Percentiles rank a stretch among this genome's conserved stretches.
Conservation (phyloP, 768 basidiomycete species). For the Hemileccinum rubropunctum region DNA sequence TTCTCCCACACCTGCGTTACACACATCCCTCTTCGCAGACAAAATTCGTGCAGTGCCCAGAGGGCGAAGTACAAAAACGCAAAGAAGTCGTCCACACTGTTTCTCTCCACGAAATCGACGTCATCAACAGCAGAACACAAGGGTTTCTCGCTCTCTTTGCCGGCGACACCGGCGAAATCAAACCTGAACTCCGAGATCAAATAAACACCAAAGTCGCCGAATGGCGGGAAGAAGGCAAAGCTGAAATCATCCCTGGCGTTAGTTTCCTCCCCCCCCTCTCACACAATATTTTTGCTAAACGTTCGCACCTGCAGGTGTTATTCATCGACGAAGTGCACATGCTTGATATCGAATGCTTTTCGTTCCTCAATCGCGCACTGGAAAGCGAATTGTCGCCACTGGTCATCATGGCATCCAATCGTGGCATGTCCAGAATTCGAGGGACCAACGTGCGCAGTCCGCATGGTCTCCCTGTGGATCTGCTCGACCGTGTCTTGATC, state of each 20-base stretch:
- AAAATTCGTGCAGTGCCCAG: conserved; percentile 96
- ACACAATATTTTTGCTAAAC: neutral
- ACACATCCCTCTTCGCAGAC: conserved; percentile 53
- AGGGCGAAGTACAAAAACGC: conserved; percentile 96
- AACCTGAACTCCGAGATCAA: conserved; percentile 92
- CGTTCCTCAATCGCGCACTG: conserved; percentile 94
- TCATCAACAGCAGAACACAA: conserved; percentile 98
- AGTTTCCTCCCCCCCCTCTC: conserved; percentile 25
- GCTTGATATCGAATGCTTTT: conserved; percentile 99
- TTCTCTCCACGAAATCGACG: conserved; percentile 97
- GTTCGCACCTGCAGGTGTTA: conserved; percentile 57
- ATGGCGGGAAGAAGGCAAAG: conserved; percentile 98
- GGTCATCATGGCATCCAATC: conserved; percentile 98
- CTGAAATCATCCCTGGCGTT: conserved; percentile 95
- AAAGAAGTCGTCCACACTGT: conserved; percentile 98
- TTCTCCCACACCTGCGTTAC: neutral
- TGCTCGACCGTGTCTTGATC: conserved; percentile 93
- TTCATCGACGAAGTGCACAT: conserved; percentile 99
- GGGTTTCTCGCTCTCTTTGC: conserved; percentile 94
- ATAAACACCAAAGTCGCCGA: conserved; percentile 96
- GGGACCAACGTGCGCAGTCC: conserved; percentile 94
- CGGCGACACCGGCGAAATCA: conserved; percentile 98
- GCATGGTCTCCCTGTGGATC: conserved; percentile 91
- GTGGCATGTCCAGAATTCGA: conserved; percentile 91
- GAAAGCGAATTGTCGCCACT: conserved; percentile 92